Evolutionary conservation across 2,329 filamentous ascomycete genomes (phyloP).

Genomic region (Tolypocladium pustulatum): DNA sequence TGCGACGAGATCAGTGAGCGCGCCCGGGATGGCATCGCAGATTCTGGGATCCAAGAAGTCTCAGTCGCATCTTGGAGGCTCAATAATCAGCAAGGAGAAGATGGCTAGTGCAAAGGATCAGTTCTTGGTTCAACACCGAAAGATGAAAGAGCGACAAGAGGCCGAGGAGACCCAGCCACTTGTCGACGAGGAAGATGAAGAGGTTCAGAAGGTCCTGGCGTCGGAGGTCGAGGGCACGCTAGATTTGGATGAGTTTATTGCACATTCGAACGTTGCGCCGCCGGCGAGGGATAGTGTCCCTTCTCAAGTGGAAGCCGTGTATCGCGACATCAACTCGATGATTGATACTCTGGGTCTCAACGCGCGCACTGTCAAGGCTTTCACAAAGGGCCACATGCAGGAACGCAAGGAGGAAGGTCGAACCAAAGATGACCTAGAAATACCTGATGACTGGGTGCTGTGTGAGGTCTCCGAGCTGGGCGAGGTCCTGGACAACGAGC

Average conservation of each 20-base stretch:
- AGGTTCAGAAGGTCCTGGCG: slow-evolving; percentile 51
- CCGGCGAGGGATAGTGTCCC: slow-evolving; percentile 47
- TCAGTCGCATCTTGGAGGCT: slow-evolving; percentile 24
- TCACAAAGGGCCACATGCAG: slow-evolving; percentile 57
- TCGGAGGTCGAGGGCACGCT: slow-evolving; percentile 52
- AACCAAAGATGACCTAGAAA: slow-evolving; percentile 57
- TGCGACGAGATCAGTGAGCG: slow-evolving; percentile 45
- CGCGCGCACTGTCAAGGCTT: slow-evolving; percentile 52
- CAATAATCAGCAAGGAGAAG: slow-evolving; percentile 27
- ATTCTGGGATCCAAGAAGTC: slow-evolving; percentile 32
- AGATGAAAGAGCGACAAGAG: slow-evolving; percentile 42
- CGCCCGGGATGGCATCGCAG: slow-evolving; percentile 48
- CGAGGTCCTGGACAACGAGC: slow-evolving; percentile 49
- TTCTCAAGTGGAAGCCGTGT: slow-evolving; percentile 55
- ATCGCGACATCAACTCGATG: slow-evolving; percentile 85
- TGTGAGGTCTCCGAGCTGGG: slow-evolving; percentile 64
- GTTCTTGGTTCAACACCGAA: slow-evolving; percentile 39
- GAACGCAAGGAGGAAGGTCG: slow-evolving; percentile 42
- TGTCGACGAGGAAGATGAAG: slow-evolving; percentile 59
- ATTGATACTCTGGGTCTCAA: slow-evolving; percentile 87
- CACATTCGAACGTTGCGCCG: slow-evolving; percentile 42
- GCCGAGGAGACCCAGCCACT: slow-evolving; percentile 47
- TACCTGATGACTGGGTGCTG: slow-evolving; percentile 60
- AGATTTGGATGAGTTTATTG: slow-evolving; percentile 57
- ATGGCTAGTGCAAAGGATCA: slow-evolving; percentile 28